A percentile compares a stretch with the other conserved stretches of the same genome.
These are phyloP conservation scores for Mycena alexandri DNA, from an alignment of 768 basidiomycete genomes.

Conservation along the genomic window DNA sequence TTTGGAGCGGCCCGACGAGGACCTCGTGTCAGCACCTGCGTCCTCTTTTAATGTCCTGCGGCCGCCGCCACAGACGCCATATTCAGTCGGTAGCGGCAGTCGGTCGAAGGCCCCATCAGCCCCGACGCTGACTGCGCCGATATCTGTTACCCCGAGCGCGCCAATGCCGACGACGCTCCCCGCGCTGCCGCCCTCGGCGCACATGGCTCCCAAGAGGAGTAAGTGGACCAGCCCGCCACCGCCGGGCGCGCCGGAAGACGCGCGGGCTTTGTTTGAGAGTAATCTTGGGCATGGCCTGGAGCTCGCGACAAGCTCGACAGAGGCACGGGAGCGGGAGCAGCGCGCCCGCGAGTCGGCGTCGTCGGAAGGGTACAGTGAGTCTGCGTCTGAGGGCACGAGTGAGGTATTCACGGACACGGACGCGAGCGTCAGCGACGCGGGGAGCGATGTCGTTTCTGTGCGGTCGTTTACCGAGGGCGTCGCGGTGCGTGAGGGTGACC, in stretches of 20 bases:
- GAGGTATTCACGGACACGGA: slow-evolving; percentile 80
- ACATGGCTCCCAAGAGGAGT: slow-evolving; percentile 84
- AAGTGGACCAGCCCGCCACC: slow-evolving; percentile 92
- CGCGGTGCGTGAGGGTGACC: slow-evolving; percentile 40
- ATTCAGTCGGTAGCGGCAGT: slow-evolving; percentile 74
- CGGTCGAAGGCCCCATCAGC: slow-evolving; percentile 58
- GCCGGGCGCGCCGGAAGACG: slow-evolving; percentile 76
- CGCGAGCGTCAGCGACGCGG: slow-evolving; percentile 70
- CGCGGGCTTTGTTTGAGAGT: slow-evolving; percentile 75
- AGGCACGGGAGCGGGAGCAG: slow-evolving; percentile 59
- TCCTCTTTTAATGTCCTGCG: slow-evolving; percentile 54
- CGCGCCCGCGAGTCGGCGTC: slow-evolving; percentile 24
- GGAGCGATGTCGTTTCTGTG: slow-evolving; percentile 79
- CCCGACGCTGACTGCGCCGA: slow-evolving; percentile 58
- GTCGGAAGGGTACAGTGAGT: slow-evolving; percentile 55
- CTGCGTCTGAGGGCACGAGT: slow-evolving; percentile 69
- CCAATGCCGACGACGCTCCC: slow-evolving; percentile 46
- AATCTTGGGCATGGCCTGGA: slow-evolving; percentile 75
- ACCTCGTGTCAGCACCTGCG: slow-evolving; percentile 64
- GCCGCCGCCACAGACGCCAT: slow-evolving; percentile 78
- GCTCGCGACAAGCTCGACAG: slow-evolving; percentile 74
- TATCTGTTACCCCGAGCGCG: slow-evolving; percentile 49
- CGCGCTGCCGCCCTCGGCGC: slow-evolving; percentile 65
- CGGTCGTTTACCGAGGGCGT: slow-evolving; percentile 71
- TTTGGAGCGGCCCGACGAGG: slow-evolving; percentile 85